A percentile compares a stretch with the other conserved stretches of the same genome.
These are phyloP conservation scores for Usnea hakonensis DNA, from an alignment of 495 filamentous ascomycete species.

Conservation along the genomic window DNA sequence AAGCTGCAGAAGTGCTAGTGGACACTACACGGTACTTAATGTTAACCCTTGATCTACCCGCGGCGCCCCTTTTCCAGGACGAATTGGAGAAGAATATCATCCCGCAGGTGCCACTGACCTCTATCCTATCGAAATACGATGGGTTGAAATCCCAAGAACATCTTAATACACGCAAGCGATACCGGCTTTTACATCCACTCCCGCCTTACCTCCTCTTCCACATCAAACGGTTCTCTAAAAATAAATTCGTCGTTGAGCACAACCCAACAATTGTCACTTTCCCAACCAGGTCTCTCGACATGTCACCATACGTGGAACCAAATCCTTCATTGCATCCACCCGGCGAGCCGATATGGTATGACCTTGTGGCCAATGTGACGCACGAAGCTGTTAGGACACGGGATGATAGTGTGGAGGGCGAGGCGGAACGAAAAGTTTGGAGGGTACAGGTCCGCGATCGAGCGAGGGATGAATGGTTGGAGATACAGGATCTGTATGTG, in stretches of 20 bases:
- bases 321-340: constrained; percentile 52
- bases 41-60: constrained; percentile 83
- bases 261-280: constrained; percentile 99
- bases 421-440: constrained; percentile 81
- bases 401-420: constrained; percentile 69
- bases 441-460: constrained; percentile 56
- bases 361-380: constrained; percentile 85
- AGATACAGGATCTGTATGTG: constrained; percentile 91
- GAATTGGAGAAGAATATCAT: constrained; percentile 87
- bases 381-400: constrained; percentile 73
- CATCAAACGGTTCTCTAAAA: constrained; percentile 91
- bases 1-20: constrained; percentile 72
- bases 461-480: constrained; percentile 73
- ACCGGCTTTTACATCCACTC: constrained; percentile 84
- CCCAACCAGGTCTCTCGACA: constrained; percentile 68
- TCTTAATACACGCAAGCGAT: constrained; percentile 73
- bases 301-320: constrained; percentile 81
- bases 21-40: constrained; percentile 74
- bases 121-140: constrained; percentile 89
- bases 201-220: constrained; percentile 91
- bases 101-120: constrained; percentile 86
- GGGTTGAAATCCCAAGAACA: constrained; percentile 82
- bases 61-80: constrained; percentile 95
- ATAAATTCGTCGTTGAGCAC: constrained; percentile 91
- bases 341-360: constrained; percentile 87